Percentiles rank a stretch among this genome's conserved stretches.
Evolutionary conservation across 2,329 filamentous ascomycete species (phyloP).

Genomic region (Fusarium multiceps): DNA sequence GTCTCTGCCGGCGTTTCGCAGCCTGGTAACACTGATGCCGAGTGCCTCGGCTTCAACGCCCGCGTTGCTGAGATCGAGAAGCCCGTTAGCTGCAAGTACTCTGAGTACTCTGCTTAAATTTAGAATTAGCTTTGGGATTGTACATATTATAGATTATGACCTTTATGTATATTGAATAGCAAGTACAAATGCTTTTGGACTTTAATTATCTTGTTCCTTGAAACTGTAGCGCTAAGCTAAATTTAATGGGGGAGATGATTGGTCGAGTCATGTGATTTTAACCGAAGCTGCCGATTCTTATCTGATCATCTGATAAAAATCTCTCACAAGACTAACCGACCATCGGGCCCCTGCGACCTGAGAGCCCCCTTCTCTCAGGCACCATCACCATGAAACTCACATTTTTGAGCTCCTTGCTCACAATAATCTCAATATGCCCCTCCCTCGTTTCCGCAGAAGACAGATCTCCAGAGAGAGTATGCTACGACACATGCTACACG

Average conservation of each 20-base stretch:
- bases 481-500: constrained; percentile 50
- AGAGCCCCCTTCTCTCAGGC: background rate
- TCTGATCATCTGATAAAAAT: constrained; percentile 49
- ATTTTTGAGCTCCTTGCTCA: constrained; percentile 1
- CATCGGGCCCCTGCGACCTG: constrained; percentile 1
- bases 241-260: background rate
- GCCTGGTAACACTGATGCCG: constrained; percentile 51
- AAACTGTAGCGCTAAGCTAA: background rate
- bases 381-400: constrained; percentile 35
- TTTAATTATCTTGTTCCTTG: background rate
- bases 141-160: background rate
- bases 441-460: background rate
- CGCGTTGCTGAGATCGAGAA: constrained; percentile 44
- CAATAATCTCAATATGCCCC: constrained; percentile 1
- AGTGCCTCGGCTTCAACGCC: constrained; percentile 53
- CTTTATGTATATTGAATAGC: background rate
- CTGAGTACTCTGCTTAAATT: background rate
- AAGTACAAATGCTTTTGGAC: background rate
- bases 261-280: constrained; percentile 7
- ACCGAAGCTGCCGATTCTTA: constrained; percentile 24
- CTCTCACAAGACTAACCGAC: constrained; percentile 17
- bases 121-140: background rate
- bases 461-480: constrained; percentile 40
- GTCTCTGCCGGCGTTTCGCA: constrained; percentile 43
- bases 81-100: constrained; percentile 54